These are phyloP conservation scores for Epichloe aotearoae DNA, from an alignment of 2,329 filamentous ascomycete genomes.

Conservation along the genomic window DNA sequence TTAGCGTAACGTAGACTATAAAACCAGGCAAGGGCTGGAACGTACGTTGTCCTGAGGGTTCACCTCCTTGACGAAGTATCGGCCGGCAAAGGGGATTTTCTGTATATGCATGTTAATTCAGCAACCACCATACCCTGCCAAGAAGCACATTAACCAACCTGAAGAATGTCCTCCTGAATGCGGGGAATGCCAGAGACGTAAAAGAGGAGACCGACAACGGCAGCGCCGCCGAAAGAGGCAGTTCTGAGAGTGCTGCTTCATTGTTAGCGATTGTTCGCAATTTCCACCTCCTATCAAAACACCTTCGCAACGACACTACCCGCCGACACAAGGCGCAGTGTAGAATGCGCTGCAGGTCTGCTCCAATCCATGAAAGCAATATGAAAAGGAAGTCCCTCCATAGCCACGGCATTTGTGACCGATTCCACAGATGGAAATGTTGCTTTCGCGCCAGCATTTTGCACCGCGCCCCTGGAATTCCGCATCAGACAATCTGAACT, in stretches of 20 bases:
- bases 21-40: slow-evolving; percentile 7
- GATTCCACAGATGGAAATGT: background rate
- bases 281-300: background rate
- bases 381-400: background rate
- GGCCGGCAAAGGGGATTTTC: slow-evolving; percentile 42
- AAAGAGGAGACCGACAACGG: slow-evolving; percentile 44
- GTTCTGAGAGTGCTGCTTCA: slow-evolving; percentile 11
- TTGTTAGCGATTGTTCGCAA: background rate
- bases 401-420: background rate
- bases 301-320: background rate
- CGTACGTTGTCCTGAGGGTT: slow-evolving; percentile 51
- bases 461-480: background rate
- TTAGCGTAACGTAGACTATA: slow-evolving; percentile 11
- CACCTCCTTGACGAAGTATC: slow-evolving; percentile 38
- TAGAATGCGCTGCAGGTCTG: background rate
- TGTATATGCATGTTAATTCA: slow-evolving; percentile 12
- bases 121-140: background rate
- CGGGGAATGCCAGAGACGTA: slow-evolving; percentile 49
- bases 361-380: background rate
- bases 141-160: slow-evolving; percentile 25
- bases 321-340: background rate
- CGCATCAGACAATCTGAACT: slow-evolving; percentile 18
- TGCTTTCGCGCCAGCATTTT: background rate
- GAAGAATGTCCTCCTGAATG: slow-evolving; percentile 45
- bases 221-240: slow-evolving; percentile 43